Conservation (phyloP, 1,284 basidiomycete genomes). For the Dichomitus squalens region DNA sequence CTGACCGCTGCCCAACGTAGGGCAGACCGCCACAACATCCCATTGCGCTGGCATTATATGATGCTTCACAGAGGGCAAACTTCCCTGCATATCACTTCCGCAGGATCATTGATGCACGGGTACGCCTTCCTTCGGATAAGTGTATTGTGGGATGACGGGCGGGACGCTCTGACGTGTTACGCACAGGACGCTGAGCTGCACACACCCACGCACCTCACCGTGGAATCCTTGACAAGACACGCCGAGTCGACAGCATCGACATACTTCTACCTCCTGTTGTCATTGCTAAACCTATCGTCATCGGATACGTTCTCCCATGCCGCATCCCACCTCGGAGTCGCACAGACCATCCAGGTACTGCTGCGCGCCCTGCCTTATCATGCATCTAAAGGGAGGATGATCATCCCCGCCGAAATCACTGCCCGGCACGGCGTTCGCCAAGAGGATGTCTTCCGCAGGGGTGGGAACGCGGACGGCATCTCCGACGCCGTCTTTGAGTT, state of each 20-base stretch:
- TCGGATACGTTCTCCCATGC: constrained; percentile 72
- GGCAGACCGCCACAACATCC: constrained; percentile 81
- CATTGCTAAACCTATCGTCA: constrained; percentile 67
- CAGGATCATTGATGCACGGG: constrained; percentile 85
- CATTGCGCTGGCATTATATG: constrained; percentile 75
- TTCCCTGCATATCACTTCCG: constrained; percentile 79
- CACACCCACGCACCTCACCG: constrained; percentile 67
- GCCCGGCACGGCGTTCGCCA: constrained; percentile 81
- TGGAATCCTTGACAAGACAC: constrained; percentile 71
- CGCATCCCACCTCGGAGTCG: constrained; percentile 76
- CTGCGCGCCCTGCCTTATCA: constrained; percentile 81
- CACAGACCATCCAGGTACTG: constrained; percentile 73
- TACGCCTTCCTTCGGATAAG: constrained; percentile 41
- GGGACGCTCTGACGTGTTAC: constrained; percentile 14
- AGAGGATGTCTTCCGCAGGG: constrained; percentile 83
- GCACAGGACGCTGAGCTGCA: constrained; percentile 75
- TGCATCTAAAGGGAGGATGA: constrained; percentile 70
- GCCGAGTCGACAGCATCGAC: constrained; percentile 82
- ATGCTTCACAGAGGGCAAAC: constrained; percentile 52
- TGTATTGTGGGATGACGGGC: constrained; percentile 16
- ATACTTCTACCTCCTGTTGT: constrained; percentile 78
- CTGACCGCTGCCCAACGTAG: constrained; percentile 42
- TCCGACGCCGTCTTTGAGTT: constrained; percentile 86
- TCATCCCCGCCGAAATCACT: constrained; percentile 85
- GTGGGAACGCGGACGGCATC: constrained; percentile 62